Percentiles rank a stretch among this genome's conserved stretches.
These are phyloP conservation scores for Stachybotrys chartarum DNA, from an alignment of 2,329 filamentous ascomycete species.

Conservation along the genomic window DNA sequence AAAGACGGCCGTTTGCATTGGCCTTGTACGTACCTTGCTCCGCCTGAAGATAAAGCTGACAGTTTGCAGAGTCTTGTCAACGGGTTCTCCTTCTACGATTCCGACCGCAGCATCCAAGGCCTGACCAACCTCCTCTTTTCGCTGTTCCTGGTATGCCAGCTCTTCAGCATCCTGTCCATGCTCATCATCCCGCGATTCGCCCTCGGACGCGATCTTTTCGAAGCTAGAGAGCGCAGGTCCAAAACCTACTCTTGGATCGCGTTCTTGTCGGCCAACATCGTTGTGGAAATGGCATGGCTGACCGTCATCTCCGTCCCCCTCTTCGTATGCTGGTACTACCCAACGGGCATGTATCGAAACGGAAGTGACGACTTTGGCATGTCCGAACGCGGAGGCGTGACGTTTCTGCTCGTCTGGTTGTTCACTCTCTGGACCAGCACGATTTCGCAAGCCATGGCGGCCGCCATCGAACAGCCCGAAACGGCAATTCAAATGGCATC, in stretches of 20 bases:
- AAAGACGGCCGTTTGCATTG: not conserved
- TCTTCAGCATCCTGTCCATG: not conserved
- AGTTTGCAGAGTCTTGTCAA: not conserved
- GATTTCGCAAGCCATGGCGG: constrained; percentile 9
- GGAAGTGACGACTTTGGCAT: not conserved
- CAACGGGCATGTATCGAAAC: not conserved
- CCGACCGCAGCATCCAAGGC: not conserved
- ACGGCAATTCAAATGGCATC: constrained; percentile 6
- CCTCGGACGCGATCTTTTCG: not conserved
- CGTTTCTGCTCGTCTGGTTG: constrained; percentile 10
- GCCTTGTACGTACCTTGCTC: not conserved
- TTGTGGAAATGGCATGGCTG: not conserved
- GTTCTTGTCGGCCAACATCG: not conserved
- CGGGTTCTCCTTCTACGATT: not conserved
- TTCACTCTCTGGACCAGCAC: constrained; percentile 10
- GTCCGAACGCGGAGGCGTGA: constrained; percentile 1
- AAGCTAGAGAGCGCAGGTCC: not conserved
- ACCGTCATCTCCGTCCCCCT: not conserved
- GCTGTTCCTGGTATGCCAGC: not conserved
- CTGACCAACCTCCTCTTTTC: not conserved
- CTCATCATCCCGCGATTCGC: not conserved
- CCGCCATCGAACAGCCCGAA: constrained; percentile 7
- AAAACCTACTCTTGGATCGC: not conserved
- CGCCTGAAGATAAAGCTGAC: not conserved
- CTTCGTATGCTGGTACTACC: not conserved